Conservation (phyloP, 2,329 filamentous ascomycete species). For the Ophiostoma novo-ulmi region DNA sequence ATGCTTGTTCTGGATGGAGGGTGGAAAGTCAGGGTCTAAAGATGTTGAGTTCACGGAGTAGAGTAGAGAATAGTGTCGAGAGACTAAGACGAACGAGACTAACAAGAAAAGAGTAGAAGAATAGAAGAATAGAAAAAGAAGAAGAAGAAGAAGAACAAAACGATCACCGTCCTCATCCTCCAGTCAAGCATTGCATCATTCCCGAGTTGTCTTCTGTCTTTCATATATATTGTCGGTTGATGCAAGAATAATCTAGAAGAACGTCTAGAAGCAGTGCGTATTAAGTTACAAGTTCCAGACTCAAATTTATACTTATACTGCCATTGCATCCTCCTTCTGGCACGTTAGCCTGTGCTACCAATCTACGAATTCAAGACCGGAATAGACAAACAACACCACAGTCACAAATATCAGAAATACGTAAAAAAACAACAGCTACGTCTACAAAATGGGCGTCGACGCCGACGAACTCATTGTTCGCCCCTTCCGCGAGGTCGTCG, state of each 20-base stretch:
- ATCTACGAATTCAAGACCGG: too few relatives aligned
- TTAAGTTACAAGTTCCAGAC: too few relatives aligned
- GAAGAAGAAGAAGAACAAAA: neutral
- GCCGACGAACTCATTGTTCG: constrained; percentile 34
- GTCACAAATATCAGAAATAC: neutral
- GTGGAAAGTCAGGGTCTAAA: neutral
- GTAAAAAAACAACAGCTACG: neutral
- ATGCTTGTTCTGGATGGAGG: neutral
- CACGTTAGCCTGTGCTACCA: too few relatives aligned
- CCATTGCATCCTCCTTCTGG: too few relatives aligned
- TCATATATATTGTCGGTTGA: neutral
- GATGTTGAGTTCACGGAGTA: neutral
- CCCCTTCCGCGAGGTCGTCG: constrained; percentile 40
- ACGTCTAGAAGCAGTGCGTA: too few relatives aligned
- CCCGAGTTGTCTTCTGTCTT: neutral
- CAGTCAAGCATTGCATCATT: neutral
- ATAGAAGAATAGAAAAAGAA: neutral
- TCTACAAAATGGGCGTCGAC: constrained; percentile 29
- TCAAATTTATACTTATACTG: too few relatives aligned
- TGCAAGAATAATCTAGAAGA: too few relatives aligned
- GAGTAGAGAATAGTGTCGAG: neutral
- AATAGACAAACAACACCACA: too few relatives aligned
- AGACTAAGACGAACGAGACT: neutral
- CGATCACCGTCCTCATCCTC: neutral
- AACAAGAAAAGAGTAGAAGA: neutral